Percentiles rank a stretch among this genome's conserved stretches.
Evolutionary conservation across 495 filamentous ascomycete species (phyloP).

Genomic region (Tuber magnatum): DNA sequence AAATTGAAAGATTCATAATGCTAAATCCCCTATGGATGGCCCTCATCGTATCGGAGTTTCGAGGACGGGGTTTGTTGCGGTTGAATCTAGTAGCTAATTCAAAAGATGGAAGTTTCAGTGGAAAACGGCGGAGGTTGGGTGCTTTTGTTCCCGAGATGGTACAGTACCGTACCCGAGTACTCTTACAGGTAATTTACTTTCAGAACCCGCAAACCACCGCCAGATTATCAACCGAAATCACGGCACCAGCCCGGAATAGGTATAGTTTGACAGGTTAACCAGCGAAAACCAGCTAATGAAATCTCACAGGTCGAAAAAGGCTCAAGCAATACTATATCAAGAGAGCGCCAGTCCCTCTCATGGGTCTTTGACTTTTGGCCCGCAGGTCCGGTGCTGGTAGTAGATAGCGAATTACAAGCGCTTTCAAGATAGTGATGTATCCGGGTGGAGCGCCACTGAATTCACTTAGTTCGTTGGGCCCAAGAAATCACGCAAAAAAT

Average conservation of each 20-base stretch:
- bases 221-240: not conserved
- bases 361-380: not conserved
- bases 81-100: too few relatives aligned
- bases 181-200: too few relatives aligned
- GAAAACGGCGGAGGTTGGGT: too few relatives aligned
- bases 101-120: too few relatives aligned
- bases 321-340: not conserved
- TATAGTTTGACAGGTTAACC: not conserved
- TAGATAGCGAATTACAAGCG: not conserved
- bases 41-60: too few relatives aligned
- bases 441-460: not conserved
- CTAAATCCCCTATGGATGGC: too few relatives aligned
- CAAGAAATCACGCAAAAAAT: not conserved
- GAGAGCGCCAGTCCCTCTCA: not conserved
- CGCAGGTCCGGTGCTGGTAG: not conserved
- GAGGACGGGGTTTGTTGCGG: too few relatives aligned
- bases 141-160: too few relatives aligned
- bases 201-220: too few relatives aligned
- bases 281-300: not conserved
- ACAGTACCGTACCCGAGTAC: too few relatives aligned
- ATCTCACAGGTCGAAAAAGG: not conserved
- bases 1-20: too few relatives aligned
- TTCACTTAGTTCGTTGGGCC: not conserved
- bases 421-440: not conserved
- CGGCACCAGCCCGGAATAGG: not conserved